Base-by-base conservation (phyloP, 129 eudicot species). In the Lactuca saligna region DNA sequence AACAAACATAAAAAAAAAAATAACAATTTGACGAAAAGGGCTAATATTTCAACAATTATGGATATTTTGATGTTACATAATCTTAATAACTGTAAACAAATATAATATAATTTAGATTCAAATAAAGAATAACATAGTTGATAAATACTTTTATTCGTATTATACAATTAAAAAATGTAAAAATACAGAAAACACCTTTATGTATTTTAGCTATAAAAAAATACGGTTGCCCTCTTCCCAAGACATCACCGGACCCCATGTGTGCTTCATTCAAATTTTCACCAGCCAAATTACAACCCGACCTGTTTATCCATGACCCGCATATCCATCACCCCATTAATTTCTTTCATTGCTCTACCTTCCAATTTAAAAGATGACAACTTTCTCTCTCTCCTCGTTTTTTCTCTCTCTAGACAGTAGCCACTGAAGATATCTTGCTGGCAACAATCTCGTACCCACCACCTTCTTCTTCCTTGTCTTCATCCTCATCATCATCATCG, bases 391-490 rank as follows among this genome's bases (percentile, higher is more conserved):
- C 78, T 65, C 57, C 60, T 14, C 29, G 29, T 25, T 12, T 38
- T 35, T 37, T 35, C 49, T 63, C 77, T 74, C 73, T 56, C 65
- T 75, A 75, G 68, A 71, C 57, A 14, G 82, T 72, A 8, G 84
- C 71, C 80, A 80, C 69, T 50, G 89, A 79, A 69, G 91, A 51
- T 53, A 83, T 72, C 65, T 86, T 90, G 83, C 72, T 91, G 53
- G 92, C 65, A 1, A 87, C 87, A 29, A 91, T 75, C 79, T 91
- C 91, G 62, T 76, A 88, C 65, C 82, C 91, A 63, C 65, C 77
- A 33, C 72, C 83, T 32, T 73, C 82, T 16, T 70, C 84, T 0
- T 84, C 95, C 17, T 82, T 86, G 0, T 82, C 87, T 0, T 86
- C 89, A 6, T 46, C 80, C 0, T 68, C 78, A 0, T 84, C 83